These are phyloP conservation scores for Grosmannia penicillata DNA, from an alignment of 2,329 filamentous ascomycete species.

Conservation along the genomic window DNA sequence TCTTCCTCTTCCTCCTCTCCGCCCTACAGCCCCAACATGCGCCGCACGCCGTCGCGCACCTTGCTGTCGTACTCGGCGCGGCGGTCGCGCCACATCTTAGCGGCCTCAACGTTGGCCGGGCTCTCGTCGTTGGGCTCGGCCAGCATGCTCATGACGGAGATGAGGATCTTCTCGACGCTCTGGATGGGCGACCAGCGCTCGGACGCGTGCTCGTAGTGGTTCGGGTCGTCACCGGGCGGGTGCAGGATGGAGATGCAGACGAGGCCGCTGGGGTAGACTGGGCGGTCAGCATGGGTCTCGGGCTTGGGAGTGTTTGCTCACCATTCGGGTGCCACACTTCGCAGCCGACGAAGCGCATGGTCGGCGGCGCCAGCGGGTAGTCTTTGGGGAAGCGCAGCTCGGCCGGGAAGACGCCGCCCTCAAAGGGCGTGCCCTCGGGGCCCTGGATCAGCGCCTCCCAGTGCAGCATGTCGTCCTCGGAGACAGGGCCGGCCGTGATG, in stretches of 20 bases:
- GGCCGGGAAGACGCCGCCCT: conserved; percentile 88
- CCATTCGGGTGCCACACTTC: conserved; percentile 97
- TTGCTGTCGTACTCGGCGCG: conserved; percentile 71
- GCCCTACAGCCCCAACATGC: conserved; percentile 55
- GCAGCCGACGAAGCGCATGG: conserved; percentile 77
- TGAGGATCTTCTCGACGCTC: conserved; percentile 92
- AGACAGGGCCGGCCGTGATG: conserved; percentile 86
- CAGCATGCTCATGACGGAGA: conserved; percentile 96
- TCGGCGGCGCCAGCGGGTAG: conserved; percentile 90
- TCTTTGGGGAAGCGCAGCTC: conserved; percentile 91
- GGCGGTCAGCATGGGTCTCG: neutral
- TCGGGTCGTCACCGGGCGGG: conserved; percentile 89
- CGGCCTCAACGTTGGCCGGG: conserved; percentile 89
- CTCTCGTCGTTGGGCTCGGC: conserved; percentile 95
- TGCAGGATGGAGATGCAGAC: conserved; percentile 99
- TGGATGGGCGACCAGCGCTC: conserved; percentile 96
- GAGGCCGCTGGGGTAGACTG: conserved; percentile 80
- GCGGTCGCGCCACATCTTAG: conserved; percentile 87
- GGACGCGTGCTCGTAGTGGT: conserved; percentile 92
- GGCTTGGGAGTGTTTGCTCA: conserved; percentile 20
- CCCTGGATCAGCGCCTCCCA: conserved; percentile 97
- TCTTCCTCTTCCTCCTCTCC: neutral
- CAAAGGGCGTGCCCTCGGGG: conserved; percentile 88
- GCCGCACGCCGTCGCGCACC: conserved; percentile 69
- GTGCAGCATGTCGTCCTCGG: conserved; percentile 85